Evolutionary conservation across 176 grass and related monocot genomes (phyloP).

Genomic region (Carex parvula): DNA sequence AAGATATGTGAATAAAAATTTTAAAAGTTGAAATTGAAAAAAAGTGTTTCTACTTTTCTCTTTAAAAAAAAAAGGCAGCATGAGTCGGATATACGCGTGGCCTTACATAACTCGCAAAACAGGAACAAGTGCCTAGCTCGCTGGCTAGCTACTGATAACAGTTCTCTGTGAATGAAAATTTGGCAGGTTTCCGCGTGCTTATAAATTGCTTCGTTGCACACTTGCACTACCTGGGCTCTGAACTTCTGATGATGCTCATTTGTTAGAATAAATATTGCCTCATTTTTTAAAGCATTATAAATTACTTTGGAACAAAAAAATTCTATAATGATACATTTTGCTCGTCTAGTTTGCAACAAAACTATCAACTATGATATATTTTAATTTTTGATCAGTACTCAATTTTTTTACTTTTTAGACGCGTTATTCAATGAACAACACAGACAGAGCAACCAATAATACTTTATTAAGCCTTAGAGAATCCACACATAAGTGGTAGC

Average conservation of each 20-base stretch:
- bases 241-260: too few relatives aligned
- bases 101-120: neutral
- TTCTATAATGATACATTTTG: neutral
- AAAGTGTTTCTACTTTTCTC: too few relatives aligned
- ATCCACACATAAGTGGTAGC: neutral
- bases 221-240: too few relatives aligned
- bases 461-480: neutral
- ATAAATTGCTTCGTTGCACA: too few relatives aligned
- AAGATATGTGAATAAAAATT: too few relatives aligned
- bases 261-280: too few relatives aligned
- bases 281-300: too few relatives aligned
- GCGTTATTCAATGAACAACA: neutral
- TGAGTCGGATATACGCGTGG: too few relatives aligned
- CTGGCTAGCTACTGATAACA: neutral
- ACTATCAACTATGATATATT: neutral
- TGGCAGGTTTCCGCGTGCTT: neutral
- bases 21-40: too few relatives aligned
- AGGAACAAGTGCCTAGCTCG: neutral
- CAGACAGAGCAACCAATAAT: neutral
- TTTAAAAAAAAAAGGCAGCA: too few relatives aligned
- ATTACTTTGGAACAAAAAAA: too few relatives aligned
- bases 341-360: neutral
- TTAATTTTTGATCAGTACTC: neutral
- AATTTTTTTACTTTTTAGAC: neutral
- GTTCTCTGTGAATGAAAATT: neutral